Conservation (phyloP, 768 basidiomycete genomes). For the Agrocybe chaxingu region DNA sequence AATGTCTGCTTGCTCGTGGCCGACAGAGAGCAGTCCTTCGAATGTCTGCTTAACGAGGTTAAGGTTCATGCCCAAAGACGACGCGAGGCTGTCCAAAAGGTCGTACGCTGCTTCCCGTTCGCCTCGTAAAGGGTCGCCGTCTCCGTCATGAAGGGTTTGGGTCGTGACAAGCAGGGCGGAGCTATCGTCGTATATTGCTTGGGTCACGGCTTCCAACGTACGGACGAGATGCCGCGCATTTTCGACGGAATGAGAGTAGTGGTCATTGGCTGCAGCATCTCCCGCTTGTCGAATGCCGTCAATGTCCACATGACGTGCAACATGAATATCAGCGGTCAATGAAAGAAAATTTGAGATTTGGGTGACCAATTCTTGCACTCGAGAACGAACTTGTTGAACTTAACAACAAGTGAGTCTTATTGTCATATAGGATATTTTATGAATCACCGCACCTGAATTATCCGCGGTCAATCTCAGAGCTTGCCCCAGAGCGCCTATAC, state of each 20-base stretch:
- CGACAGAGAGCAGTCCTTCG: conserved; percentile 58
- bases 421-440: background rate
- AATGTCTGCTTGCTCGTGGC: conserved; percentile 68
- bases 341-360: conserved; percentile 57
- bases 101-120: conserved; percentile 37
- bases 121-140: conserved; percentile 25
- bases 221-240: conserved; percentile 67
- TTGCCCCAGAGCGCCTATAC: conserved; percentile 36
- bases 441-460: conserved; percentile 31
- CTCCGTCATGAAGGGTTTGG: conserved; percentile 47
- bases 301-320: conserved; percentile 81
- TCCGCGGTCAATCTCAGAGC: conserved; percentile 29
- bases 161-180: conserved; percentile 55
- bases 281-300: conserved; percentile 63
- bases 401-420: background rate
- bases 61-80: conserved; percentile 56
- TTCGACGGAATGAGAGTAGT: conserved; percentile 64
- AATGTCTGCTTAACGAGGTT: conserved; percentile 54
- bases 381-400: conserved; percentile 40
- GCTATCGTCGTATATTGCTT: conserved; percentile 74
- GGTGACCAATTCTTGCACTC: conserved; percentile 49
- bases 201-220: conserved; percentile 64
- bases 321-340: conserved; percentile 65
- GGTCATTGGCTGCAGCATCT: conserved; percentile 39
- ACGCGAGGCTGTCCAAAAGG: conserved; percentile 45